Evolutionary conservation across 768 basidiomycete species (phyloP).

Genomic region (Phlebiopsis flavidoalba): DNA sequence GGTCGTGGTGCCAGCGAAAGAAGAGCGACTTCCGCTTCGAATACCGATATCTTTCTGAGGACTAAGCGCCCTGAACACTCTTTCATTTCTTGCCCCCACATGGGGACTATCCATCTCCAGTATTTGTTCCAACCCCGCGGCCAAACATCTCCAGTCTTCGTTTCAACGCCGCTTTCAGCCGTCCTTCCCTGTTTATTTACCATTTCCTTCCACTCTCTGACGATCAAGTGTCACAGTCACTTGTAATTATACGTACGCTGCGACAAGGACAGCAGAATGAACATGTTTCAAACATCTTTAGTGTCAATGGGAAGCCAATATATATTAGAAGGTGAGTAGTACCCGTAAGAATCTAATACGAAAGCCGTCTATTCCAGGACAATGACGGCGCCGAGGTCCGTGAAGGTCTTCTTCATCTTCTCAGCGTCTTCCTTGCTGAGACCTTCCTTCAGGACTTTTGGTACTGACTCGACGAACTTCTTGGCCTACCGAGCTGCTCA

Average conservation of each 20-base stretch:
- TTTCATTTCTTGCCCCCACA: background rate
- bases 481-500: constrained; percentile 66
- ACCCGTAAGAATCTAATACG: constrained; percentile 9
- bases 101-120: background rate
- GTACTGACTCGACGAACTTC: constrained; percentile 96
- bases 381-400: constrained; percentile 83
- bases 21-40: constrained; percentile 98
- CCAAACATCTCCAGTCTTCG: background rate
- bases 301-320: background rate
- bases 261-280: constrained; percentile 6
- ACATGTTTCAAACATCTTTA: background rate
- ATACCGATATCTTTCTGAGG: constrained; percentile 92
- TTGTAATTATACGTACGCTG: constrained; percentile 3
- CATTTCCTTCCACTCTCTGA: background rate
- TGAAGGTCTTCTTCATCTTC: constrained; percentile 89
- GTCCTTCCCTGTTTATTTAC: background rate
- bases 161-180: background rate
- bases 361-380: constrained; percentile 59
- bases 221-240: background rate
- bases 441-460: constrained; percentile 91
- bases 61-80: constrained; percentile 37
- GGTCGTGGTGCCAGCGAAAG: constrained; percentile 96
- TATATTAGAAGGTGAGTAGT: constrained; percentile 10
- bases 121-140: background rate
- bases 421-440: constrained; percentile 96